phyloP scores from a whole-genome alignment of 2,329 filamentous ascomycete genomes.

The Cladosporium sp. region DNA sequence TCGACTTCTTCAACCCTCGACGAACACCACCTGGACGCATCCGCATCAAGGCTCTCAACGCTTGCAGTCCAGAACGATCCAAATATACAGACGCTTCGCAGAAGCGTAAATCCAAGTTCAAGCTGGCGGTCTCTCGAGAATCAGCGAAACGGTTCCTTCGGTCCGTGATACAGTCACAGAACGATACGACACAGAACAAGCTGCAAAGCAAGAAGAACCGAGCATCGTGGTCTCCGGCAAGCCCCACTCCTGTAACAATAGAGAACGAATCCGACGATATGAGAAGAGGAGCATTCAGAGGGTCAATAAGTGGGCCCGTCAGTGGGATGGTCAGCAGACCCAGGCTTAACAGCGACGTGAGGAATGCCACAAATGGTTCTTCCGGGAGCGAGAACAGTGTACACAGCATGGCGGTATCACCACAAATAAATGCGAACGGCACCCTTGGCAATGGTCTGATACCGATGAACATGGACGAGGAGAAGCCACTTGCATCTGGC shows the following conservation, averaged over 20 bases:
- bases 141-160: constrained; percentile 48
- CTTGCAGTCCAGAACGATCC: constrained; percentile 1
- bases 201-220: constrained; percentile 22
- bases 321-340: constrained; percentile 38
- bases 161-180: constrained; percentile 35
- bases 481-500: constrained; percentile 72
- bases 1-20: constrained; percentile 28
- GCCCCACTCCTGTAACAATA: neutral
- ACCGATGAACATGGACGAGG: constrained; percentile 36
- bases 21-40: constrained; percentile 10
- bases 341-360: constrained; percentile 37
- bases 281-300: constrained; percentile 36
- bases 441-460: constrained; percentile 21
- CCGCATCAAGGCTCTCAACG: constrained; percentile 4
- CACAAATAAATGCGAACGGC: constrained; percentile 11
- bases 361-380: constrained; percentile 29
- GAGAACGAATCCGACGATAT: constrained; percentile 32
- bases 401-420: constrained; percentile 13
- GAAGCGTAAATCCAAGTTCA: constrained; percentile 26
- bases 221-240: constrained; percentile 29
- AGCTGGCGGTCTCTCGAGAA: constrained; percentile 48
- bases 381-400: constrained; percentile 11
- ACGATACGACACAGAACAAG: constrained; percentile 5
- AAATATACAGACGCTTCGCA: neutral
- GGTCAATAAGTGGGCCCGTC: constrained; percentile 37